Base-by-base conservation (phyloP, 2,329 filamentous ascomycete species). In the Zasmidium cellare region DNA sequence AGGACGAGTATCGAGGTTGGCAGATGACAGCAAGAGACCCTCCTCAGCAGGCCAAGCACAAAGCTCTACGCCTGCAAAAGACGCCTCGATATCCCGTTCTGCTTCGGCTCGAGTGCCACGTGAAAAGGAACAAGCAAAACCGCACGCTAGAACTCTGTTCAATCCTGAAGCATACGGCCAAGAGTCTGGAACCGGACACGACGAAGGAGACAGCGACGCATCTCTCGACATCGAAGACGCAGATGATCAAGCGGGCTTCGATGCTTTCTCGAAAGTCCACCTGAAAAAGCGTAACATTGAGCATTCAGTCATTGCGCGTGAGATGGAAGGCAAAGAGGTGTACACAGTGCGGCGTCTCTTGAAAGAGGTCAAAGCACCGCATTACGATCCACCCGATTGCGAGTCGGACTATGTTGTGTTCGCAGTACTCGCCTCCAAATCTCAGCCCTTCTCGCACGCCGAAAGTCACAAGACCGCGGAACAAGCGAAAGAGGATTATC, bases 401-500 rank as follows among this genome's bases (percentile, higher is more conserved):
- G 91, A 97, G 68, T 86, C 89, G 53, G 93, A 99, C 72, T 89
- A 92, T 68, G 91, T 99, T 7, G 84, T 97, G 1, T 87, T 97
- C 68, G 94, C 86, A 9, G 87, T 97, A 57, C 84, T 99, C 20
- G 91, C 91, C 6, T 89, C 87, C 46, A 97, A 97, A 73, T 96
- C 94, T 0, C 86, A 89, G 0, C 92, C 94, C 0, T 87, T 86
- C 44, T 78, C 84, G 50, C 80, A 84, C 31, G 84, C 85, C 63
- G 77, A 80, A 24, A 65, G 70, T 1, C 75, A 74, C 41, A 69
- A 71, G 18, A 74, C 76, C 1, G 79, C 78, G 51, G 76, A 78
- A 49, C 76, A 76, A 83, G 49, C 80, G 84, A 9, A 68, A 48
- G 65, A 70, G 6, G 64, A 68, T 31, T 82, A 87, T 54, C 80